Evolutionary conservation across 257 asterid genomes (phyloP).

Genomic region (Nicotiana tabacum): DNA sequence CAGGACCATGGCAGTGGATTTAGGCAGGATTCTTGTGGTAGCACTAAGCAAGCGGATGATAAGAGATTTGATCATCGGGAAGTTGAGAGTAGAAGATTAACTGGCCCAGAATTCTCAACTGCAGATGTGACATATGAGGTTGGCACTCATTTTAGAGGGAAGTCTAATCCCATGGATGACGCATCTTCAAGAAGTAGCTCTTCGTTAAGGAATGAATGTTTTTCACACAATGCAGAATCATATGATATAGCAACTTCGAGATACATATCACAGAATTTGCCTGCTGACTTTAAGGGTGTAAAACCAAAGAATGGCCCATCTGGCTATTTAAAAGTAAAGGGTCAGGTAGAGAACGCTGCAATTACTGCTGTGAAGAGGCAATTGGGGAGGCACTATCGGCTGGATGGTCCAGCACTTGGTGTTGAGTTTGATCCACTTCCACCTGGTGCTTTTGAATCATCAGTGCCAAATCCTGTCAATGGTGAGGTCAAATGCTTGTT

Average conservation of each 20-base stretch:
- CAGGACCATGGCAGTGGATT: constrained; percentile 86
- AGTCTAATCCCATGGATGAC: constrained; percentile 36
- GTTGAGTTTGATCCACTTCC: constrained; percentile 84
- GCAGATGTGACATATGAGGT: constrained; percentile 49
- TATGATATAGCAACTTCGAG: constrained; percentile 41
- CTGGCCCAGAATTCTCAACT: constrained; percentile 43
- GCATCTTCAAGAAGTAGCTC: constrained; percentile 78
- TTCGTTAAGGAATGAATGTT: constrained; percentile 40
- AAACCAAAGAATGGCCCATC: constrained; percentile 78
- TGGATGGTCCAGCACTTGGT: constrained; percentile 90
- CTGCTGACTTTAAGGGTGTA: constrained; percentile 32
- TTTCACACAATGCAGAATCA: constrained; percentile 33
- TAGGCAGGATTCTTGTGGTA: constrained; percentile 94
- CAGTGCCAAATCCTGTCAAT: constrained; percentile 32
- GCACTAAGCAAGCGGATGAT: constrained; percentile 74
- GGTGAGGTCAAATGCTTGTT: constrained; percentile 31
- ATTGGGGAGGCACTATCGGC: constrained; percentile 64
- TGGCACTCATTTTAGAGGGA: constrained; percentile 38
- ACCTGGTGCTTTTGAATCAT: constrained; percentile 69
- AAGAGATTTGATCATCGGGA: constrained; percentile 52
- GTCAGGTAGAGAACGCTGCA: constrained; percentile 67
- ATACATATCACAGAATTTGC: constrained; percentile 37
- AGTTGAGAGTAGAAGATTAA: constrained; percentile 68
- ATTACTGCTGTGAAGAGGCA: constrained; percentile 86
- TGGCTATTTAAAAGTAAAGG: constrained; percentile 91